Percentiles rank a stretch among this genome's conserved stretches.
phyloP scores from a whole-genome alignment of 2,329 filamentous ascomycete species.

The Phyllosticta ampelicida region DNA sequence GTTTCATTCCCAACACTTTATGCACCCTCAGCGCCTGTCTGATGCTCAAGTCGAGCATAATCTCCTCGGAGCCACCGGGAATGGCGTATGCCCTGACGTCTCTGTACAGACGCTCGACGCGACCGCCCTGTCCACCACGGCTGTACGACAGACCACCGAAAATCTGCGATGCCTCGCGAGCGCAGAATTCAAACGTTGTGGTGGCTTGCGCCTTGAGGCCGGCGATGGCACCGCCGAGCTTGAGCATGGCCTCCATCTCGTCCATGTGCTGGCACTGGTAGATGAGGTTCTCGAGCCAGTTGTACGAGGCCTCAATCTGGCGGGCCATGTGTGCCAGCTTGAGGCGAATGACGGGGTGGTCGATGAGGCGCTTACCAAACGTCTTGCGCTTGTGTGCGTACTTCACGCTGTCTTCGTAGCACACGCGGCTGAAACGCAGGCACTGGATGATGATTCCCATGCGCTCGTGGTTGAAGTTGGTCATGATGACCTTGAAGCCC shows the following conservation, averaged over 20 bases:
- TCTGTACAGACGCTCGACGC: slow-evolving; percentile 88
- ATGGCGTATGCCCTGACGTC: slow-evolving; percentile 93
- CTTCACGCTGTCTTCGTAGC: slow-evolving; percentile 92
- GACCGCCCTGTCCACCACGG: slow-evolving; percentile 85
- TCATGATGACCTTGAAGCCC: slow-evolving; percentile 66
- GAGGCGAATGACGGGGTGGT: slow-evolving; percentile 93
- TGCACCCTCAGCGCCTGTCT: slow-evolving; percentile 81
- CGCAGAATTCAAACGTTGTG: slow-evolving; percentile 94
- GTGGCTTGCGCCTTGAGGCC: slow-evolving; percentile 89
- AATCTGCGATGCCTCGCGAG: slow-evolving; percentile 91
- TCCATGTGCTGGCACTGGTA: slow-evolving; percentile 90
- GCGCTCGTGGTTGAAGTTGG: slow-evolving; percentile 59
- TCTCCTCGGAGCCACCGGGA: slow-evolving; percentile 92
- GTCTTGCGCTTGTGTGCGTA: slow-evolving; percentile 96
- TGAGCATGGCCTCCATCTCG: slow-evolving; percentile 90
- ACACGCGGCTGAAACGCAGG: slow-evolving; percentile 88
- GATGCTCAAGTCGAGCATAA: slow-evolving; percentile 96
- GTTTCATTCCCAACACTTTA: slow-evolving; percentile 88
- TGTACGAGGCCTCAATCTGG: slow-evolving; percentile 93
- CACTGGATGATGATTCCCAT: slow-evolving; percentile 98
- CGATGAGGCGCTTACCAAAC: slow-evolving; percentile 92
- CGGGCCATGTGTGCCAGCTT: slow-evolving; percentile 98
- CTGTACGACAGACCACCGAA: slow-evolving; percentile 91
- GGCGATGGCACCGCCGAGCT: slow-evolving; percentile 88
- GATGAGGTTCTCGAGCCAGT: slow-evolving; percentile 92